Conservation (phyloP, 2,329 filamentous ascomycete genomes). For the Xylariales sp. region DNA sequence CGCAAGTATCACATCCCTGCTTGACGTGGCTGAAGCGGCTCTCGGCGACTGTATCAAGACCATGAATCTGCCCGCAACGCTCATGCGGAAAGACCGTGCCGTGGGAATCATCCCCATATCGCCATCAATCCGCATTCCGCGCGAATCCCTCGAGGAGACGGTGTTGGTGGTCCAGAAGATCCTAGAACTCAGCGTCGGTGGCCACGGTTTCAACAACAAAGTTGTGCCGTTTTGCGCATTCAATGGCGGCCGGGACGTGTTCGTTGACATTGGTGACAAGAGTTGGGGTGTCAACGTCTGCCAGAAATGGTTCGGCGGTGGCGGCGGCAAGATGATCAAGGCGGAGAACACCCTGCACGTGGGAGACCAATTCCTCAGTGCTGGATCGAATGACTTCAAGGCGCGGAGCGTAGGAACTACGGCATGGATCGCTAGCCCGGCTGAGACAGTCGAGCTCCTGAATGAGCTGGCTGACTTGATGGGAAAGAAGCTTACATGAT, state of each 20-base stretch:
- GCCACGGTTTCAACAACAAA: conserved; percentile 19
- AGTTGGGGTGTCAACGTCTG: conserved; percentile 91
- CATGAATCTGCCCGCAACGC: conserved; percentile 70
- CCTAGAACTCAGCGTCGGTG: conserved; percentile 73
- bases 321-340: conserved; percentile 42
- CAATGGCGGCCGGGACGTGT: conserved; percentile 95
- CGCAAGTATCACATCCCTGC: conserved; percentile 69
- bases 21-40: conserved; percentile 83
- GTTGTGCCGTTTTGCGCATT: conserved; percentile 90
- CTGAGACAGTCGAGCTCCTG: conserved; percentile 82
- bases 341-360: conserved; percentile 85
- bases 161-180: conserved; percentile 92
- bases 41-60: conserved; percentile 76
- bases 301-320: conserved; percentile 74
- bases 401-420: conserved; percentile 87
- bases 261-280: conserved; percentile 98
- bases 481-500: conserved; percentile 35
- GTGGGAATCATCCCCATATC: conserved; percentile 70
- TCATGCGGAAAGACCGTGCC: conserved; percentile 85
- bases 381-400: conserved; percentile 96
- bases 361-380: conserved; percentile 93
- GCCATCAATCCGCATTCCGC: conserved; percentile 63
- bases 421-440: conserved; percentile 91
- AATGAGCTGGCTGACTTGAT: conserved; percentile 70
- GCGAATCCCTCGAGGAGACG: conserved; percentile 92